These are phyloP conservation scores for Blastobotrys niveus DNA, from an alignment of 1,139 yeast genomes.

Conservation along the genomic window DNA sequence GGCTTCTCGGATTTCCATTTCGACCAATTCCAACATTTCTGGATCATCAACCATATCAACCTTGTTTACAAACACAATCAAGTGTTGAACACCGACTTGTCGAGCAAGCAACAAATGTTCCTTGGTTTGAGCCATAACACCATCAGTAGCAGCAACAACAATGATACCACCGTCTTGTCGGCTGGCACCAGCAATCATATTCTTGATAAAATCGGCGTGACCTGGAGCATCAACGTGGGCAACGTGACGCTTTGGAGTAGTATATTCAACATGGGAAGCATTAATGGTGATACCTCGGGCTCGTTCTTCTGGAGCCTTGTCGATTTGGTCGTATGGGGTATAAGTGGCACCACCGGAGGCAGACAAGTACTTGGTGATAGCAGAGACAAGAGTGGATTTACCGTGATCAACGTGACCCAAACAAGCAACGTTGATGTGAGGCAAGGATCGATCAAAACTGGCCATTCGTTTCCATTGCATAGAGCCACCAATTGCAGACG, in stretches of 20 bases:
- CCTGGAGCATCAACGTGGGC: slow-evolving; percentile 99
- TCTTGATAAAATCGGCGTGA: slow-evolving; percentile 97
- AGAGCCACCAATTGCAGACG: too few relatives aligned
- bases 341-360: slow-evolving; percentile 87
- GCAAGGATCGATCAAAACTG: slow-evolving; percentile 63
- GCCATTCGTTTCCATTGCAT: too few relatives aligned
- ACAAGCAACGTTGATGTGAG: slow-evolving; percentile 95
- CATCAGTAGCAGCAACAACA: slow-evolving; percentile 98
- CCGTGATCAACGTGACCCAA: slow-evolving; percentile 98
- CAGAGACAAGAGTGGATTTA: slow-evolving; percentile 96
- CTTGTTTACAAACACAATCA: slow-evolving; percentile 96
- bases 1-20: slow-evolving; percentile 99
- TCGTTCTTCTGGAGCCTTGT: slow-evolving; percentile 98
- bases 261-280: slow-evolving; percentile 94
- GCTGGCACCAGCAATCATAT: slow-evolving; percentile 99
- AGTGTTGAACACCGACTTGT: slow-evolving; percentile 98
- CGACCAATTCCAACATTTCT: slow-evolving; percentile 98
- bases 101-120: slow-evolving; percentile 97
- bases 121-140: slow-evolving; percentile 99
- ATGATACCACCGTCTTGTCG: slow-evolving; percentile 99
- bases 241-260: slow-evolving; percentile 80
- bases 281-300: slow-evolving; percentile 99
- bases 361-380: slow-evolving; percentile 91
- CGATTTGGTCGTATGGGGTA: slow-evolving; percentile 89
- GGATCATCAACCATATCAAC: slow-evolving; percentile 97